Evolutionary conservation across 2,329 filamentous ascomycete species (phyloP).

Genomic region (Pseudogymnoascus sp.): DNA sequence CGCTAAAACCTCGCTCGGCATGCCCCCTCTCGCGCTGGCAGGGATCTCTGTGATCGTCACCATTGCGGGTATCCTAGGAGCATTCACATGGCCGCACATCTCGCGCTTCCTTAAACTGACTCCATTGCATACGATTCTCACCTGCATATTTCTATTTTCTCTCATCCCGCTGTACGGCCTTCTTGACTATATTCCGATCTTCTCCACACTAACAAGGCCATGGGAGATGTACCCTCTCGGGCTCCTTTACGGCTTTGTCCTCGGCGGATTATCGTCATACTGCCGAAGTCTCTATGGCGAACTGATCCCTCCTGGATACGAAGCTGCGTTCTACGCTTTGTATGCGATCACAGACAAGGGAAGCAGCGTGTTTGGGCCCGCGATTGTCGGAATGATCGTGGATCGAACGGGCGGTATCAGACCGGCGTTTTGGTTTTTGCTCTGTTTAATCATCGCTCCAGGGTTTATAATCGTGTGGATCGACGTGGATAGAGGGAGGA

Average conservation of each 20-base stretch:
- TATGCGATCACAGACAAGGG: constrained; percentile 98
- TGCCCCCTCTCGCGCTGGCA: constrained; percentile 80
- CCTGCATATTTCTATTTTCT: constrained; percentile 87
- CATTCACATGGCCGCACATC: constrained; percentile 80
- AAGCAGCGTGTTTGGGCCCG: constrained; percentile 85
- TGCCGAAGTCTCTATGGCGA: constrained; percentile 89
- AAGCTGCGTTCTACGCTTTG: constrained; percentile 91
- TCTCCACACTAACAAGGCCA: constrained; percentile 81
- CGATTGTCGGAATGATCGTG: constrained; percentile 88
- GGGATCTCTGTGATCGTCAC: constrained; percentile 93
- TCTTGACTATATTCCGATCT: constrained; percentile 74
- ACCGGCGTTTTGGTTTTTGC: constrained; percentile 87
- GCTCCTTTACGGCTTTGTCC: constrained; percentile 83
- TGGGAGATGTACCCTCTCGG: constrained; percentile 97
- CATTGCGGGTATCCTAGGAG: constrained; percentile 72
- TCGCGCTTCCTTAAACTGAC: constrained; percentile 61
- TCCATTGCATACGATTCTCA: constrained; percentile 81
- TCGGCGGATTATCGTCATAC: constrained; percentile 87
- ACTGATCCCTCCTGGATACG: constrained; percentile 85
- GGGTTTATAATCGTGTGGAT: constrained; percentile 79
- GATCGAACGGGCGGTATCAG: constrained; percentile 74
- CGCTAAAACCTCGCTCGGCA: constrained; percentile 84
- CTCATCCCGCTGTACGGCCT: constrained; percentile 88
- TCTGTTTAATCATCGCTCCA: constrained; percentile 73
- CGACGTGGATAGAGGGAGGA: constrained; percentile 70